Evolutionary conservation across 257 asterid species (phyloP).

Genomic region (Forsythia suspensa): DNA sequence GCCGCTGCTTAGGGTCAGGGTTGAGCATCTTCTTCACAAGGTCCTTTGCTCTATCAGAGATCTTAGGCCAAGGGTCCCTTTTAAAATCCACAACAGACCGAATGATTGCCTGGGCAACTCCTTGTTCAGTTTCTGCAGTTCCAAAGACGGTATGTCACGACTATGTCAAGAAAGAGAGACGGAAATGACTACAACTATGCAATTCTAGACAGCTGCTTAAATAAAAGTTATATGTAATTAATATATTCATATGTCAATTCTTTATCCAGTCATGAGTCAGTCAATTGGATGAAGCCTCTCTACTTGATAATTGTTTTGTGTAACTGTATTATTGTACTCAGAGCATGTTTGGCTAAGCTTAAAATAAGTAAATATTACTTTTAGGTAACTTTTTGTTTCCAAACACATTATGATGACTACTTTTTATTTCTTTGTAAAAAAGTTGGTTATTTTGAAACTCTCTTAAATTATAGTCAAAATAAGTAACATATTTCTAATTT

Average conservation of each 20-base stretch:
- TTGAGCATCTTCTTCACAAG: slow-evolving; percentile 52
- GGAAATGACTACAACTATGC: background rate
- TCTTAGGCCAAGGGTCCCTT: slow-evolving; percentile 61
- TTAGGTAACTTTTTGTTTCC: background rate
- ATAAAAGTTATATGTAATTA: background rate
- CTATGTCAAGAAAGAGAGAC: background rate
- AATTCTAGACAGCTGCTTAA: background rate
- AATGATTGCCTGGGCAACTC: slow-evolving; percentile 57
- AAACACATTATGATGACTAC: background rate
- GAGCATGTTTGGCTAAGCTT: background rate
- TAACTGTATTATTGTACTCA: background rate
- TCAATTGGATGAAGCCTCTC: background rate
- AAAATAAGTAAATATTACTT: background rate
- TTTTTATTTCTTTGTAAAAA: background rate
- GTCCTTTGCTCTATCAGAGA: slow-evolving; percentile 52
- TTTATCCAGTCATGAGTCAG: background rate
- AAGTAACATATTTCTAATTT: background rate
- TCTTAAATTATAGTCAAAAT: background rate
- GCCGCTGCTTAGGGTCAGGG: slow-evolving; percentile 52
- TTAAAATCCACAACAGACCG: slow-evolving; percentile 50
- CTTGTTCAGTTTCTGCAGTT: slow-evolving; percentile 53
- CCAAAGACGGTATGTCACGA: background rate
- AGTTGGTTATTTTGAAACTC: background rate
- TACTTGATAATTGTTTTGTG: too few relatives aligned
- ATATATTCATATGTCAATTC: background rate